phyloP scores from a whole-genome alignment of 2,329 filamentous ascomycete species.

The Leptographium radiaticola region DNA sequence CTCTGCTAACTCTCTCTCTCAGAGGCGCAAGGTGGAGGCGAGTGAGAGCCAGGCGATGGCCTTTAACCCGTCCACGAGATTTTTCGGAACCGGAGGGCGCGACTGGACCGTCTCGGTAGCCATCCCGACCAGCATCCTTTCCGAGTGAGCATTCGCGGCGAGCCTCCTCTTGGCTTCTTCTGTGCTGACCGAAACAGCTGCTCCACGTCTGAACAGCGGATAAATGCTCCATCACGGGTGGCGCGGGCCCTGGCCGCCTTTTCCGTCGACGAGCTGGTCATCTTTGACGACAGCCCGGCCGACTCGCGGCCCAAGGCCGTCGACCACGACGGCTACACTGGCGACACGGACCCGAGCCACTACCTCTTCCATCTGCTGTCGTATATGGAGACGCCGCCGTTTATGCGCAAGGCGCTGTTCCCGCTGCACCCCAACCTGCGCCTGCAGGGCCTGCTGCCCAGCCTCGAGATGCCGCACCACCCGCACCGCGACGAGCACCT shows the following conservation, averaged over 20 bases:
- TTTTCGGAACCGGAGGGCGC: slow-evolving; percentile 50
- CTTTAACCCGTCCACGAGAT: slow-evolving; percentile 57
- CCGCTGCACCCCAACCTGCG: slow-evolving; percentile 66
- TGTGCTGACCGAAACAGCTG: slow-evolving; percentile 32
- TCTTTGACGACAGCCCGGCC: slow-evolving; percentile 58
- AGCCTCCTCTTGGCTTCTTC: not conserved
- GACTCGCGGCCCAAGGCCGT: slow-evolving; percentile 32
- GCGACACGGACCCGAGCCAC: slow-evolving; percentile 62
- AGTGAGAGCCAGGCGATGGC: slow-evolving; percentile 23
- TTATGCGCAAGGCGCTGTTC: slow-evolving; percentile 65
- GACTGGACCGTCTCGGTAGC: slow-evolving; percentile 67
- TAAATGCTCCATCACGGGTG: slow-evolving; percentile 58
- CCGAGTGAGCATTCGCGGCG: slow-evolving; percentile 41
- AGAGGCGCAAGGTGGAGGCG: slow-evolving; percentile 37
- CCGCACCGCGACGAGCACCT: slow-evolving; percentile 65
- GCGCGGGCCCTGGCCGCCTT: slow-evolving; percentile 74
- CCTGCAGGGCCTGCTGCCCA: slow-evolving; percentile 59
- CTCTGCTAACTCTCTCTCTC: not conserved
- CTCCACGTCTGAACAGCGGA: slow-evolving; percentile 62
- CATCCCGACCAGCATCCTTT: slow-evolving; percentile 63
- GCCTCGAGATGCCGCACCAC: slow-evolving; percentile 77
- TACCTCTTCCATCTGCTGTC: slow-evolving; percentile 68
- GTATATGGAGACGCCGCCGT: slow-evolving; percentile 74
- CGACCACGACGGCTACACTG: slow-evolving; percentile 46
- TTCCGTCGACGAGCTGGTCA: slow-evolving; percentile 68